Percentiles rank a stretch among this genome's conserved stretches.
These are phyloP conservation scores for Saccharomycopsis capsularis DNA, from an alignment of 805 yeast genomes.

Conservation along the genomic window DNA sequence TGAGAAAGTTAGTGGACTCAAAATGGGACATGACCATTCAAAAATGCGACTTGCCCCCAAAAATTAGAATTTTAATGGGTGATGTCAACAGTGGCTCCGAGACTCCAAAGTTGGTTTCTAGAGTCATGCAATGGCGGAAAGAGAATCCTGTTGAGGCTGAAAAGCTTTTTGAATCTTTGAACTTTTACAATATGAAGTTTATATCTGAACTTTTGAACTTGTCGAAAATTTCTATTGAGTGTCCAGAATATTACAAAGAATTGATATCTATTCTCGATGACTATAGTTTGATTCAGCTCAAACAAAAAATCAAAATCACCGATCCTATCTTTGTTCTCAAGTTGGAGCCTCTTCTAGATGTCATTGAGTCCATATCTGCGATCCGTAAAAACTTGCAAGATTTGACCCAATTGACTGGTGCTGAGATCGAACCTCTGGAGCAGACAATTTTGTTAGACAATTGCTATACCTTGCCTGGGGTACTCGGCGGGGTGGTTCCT, in stretches of 20 bases:
- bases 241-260: constrained; percentile 33
- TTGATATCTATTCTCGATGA: constrained; percentile 14
- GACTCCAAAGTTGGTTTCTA: constrained; percentile 82
- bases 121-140: constrained; percentile 65
- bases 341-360: constrained; percentile 27
- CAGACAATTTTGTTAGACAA: constrained; percentile 67
- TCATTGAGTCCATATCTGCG: constrained; percentile 36
- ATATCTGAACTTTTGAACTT: constrained; percentile 43
- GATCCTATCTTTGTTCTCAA: constrained; percentile 21
- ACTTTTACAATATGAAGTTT: constrained; percentile 51
- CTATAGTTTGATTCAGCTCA: constrained; percentile 21
- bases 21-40: constrained; percentile 38
- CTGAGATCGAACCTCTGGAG: constrained; percentile 77
- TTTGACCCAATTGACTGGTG: constrained; percentile 62
- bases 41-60: constrained; percentile 58
- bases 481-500: constrained; percentile 93
- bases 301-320: constrained; percentile 23
- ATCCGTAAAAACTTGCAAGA: constrained; percentile 54
- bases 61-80: constrained; percentile 76
- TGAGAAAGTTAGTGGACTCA: constrained; percentile 35
- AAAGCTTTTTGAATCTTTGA: constrained; percentile 46
- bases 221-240: constrained; percentile 27
- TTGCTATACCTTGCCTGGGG: constrained; percentile 57
- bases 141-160: constrained; percentile 43
- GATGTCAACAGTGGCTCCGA: constrained; percentile 90